phyloP scores from a whole-genome alignment of 2,329 filamentous ascomycete species.

The Calonectria henricotiae region DNA sequence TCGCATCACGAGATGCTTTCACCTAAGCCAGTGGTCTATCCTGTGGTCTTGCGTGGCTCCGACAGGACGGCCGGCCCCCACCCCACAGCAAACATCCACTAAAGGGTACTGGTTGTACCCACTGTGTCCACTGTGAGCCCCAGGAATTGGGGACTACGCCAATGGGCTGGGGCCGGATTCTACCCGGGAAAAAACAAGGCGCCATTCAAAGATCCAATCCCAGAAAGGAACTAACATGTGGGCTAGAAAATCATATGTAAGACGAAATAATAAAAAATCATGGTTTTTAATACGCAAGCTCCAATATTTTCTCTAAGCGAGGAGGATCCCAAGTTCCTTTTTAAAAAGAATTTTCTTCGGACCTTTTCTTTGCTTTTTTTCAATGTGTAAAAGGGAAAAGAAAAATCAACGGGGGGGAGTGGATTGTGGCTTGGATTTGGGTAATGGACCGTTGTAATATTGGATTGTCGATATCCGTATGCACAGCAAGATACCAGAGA shows the following conservation, averaged over 20 bases:
- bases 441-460: constrained; percentile 28
- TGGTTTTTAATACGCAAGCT: background rate
- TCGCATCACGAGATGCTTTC: constrained; percentile 53
- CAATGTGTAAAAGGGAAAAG: background rate
- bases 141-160: constrained; percentile 26
- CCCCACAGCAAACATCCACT: constrained; percentile 18
- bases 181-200: constrained; percentile 26
- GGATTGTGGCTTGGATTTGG: constrained; percentile 21
- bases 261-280: background rate
- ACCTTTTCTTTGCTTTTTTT: constrained; percentile 23
- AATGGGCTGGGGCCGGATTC: constrained; percentile 28
- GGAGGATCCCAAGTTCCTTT: background rate
- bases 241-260: background rate
- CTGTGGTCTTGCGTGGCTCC: constrained; percentile 28
- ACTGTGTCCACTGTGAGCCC: constrained; percentile 31
- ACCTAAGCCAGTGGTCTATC: constrained; percentile 44
- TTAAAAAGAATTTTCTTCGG: constrained; percentile 5
- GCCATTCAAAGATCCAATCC: constrained; percentile 19
- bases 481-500: constrained; percentile 14
- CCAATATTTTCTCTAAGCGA: background rate
- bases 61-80: constrained; percentile 15
- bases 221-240: background rate
- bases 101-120: constrained; percentile 10
- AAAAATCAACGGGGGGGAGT: background rate
- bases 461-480: background rate